Percentiles rank a stretch among this genome's conserved stretches.
phyloP scores from a whole-genome alignment of 2,329 filamentous ascomycete species.

The Cryphonectria nitschkei region DNA sequence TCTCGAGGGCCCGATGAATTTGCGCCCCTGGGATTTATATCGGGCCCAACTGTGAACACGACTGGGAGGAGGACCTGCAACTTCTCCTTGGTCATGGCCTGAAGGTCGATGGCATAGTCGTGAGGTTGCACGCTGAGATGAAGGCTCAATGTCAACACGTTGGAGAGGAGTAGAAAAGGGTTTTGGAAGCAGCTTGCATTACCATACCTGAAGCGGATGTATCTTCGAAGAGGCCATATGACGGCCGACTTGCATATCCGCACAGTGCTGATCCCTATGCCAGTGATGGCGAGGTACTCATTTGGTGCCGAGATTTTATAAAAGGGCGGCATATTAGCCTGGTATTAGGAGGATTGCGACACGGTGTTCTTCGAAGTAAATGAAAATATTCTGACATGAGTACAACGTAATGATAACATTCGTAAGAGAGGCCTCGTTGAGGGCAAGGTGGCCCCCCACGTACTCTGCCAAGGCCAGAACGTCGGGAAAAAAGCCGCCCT shows the following conservation, averaged over 20 bases:
- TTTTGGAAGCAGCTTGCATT: not conserved
- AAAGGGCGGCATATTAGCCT: not conserved
- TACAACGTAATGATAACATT: not conserved
- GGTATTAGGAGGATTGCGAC: not conserved
- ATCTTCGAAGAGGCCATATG: slow-evolving; percentile 72
- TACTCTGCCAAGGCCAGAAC: not conserved
- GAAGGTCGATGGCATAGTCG: slow-evolving; percentile 80
- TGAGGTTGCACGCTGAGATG: slow-evolving; percentile 68
- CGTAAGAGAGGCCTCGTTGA: too few species aligned
- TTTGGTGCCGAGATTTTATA: slow-evolving; percentile 75
- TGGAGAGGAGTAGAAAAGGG: not conserved
- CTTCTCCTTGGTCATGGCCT: slow-evolving; percentile 90
- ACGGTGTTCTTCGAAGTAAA: too few species aligned
- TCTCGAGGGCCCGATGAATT: slow-evolving; percentile 38
- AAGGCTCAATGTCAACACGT: slow-evolving; percentile 33
- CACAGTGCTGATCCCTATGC: slow-evolving; percentile 73
- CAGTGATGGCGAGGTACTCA: slow-evolving; percentile 86
- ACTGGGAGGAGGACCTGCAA: slow-evolving; percentile 80
- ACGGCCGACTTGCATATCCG: slow-evolving; percentile 79
- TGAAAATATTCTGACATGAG: not conserved
- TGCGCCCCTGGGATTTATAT: slow-evolving; percentile 64
- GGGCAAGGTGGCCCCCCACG: too few species aligned
- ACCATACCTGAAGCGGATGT: slow-evolving; percentile 50
- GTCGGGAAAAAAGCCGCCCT: not conserved
- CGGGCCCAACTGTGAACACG: slow-evolving; percentile 84